phyloP scores from a whole-genome alignment of 1,139 yeast genomes.

The Suhomyces chickasaworum region DNA sequence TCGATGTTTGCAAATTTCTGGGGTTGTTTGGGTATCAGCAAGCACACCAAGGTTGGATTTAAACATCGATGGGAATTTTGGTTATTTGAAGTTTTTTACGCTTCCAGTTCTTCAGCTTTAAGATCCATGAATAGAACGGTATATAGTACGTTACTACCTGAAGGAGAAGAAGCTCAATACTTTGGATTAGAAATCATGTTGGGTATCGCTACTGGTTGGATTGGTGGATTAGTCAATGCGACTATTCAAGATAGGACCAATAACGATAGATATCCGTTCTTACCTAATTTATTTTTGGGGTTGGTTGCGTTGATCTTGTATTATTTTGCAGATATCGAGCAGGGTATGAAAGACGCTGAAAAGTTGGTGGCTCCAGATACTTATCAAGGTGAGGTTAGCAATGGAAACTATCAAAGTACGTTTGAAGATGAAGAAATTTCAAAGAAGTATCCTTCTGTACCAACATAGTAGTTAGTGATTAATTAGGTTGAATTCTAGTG shows the following conservation, averaged over 20 bases:
- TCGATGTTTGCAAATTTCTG: constrained; percentile 42
- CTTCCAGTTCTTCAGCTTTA: constrained; percentile 39
- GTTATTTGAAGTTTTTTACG: constrained; percentile 43
- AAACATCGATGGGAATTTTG: constrained; percentile 49
- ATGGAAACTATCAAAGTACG: constrained; percentile 5
- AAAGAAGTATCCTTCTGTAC: neutral
- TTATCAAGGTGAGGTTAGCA: neutral
- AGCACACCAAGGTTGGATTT: constrained; percentile 35
- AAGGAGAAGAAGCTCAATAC: constrained; percentile 48
- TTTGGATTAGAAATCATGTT: constrained; percentile 47
- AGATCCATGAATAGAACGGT: constrained; percentile 42
- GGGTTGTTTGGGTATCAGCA: constrained; percentile 45
- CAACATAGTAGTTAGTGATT: neutral
- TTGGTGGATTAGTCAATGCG: constrained; percentile 44
- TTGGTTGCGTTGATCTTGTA: constrained; percentile 29
- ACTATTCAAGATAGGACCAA: constrained; percentile 44
- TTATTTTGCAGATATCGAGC: constrained; percentile 32
- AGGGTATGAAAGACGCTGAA: constrained; percentile 35
- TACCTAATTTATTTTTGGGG: constrained; percentile 40
- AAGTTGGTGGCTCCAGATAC: constrained; percentile 11
- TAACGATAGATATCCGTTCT: constrained; percentile 41
- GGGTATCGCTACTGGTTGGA: constrained; percentile 50
- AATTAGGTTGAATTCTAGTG: neutral
- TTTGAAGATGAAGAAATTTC: neutral
- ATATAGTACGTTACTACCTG: constrained; percentile 43